phyloP scores from a whole-genome alignment of 2,329 filamentous ascomycete genomes.

The Ambrosiella xylebori region DNA sequence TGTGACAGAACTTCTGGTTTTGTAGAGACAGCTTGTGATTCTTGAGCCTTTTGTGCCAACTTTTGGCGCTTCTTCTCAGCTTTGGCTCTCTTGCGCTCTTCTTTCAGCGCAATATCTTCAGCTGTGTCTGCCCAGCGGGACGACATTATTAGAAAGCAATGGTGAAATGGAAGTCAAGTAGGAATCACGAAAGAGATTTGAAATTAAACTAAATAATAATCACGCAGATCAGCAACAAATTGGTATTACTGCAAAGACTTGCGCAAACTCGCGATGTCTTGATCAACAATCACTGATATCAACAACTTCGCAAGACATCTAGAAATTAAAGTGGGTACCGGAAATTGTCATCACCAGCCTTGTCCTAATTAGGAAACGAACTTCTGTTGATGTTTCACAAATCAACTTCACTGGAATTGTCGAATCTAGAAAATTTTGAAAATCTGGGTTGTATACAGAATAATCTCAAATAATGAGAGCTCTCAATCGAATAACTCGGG shows the following conservation, averaged over 20 bases:
- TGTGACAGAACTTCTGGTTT: slow-evolving; percentile 9
- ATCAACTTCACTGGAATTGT: no score
- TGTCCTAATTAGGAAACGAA: no score
- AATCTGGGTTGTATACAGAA: no score
- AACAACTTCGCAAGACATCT: no score
- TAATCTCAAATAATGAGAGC: no score
- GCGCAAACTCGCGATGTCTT: no score
- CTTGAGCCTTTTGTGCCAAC: slow-evolving; percentile 47
- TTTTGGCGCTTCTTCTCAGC: slow-evolving; percentile 38
- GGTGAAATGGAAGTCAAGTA: not conserved
- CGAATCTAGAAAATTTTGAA: no score
- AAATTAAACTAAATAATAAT: not conserved
- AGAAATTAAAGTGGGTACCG: no score
- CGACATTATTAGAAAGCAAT: slow-evolving; percentile 20
- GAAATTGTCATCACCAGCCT: no score
- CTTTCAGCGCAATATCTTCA: slow-evolving; percentile 59
- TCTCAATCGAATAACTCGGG: no score
- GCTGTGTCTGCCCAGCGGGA: slow-evolving; percentile 83
- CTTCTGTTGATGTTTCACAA: no score
- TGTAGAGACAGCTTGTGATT: slow-evolving; percentile 19
- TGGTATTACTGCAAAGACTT: not conserved
- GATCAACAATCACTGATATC: no score
- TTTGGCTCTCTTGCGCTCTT: slow-evolving; percentile 26
- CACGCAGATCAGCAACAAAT: not conserved
- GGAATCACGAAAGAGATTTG: not conserved